A percentile compares a stretch with the other conserved stretches of the same genome.
These are phyloP conservation scores for Verticillium klebahnii DNA, from an alignment of 2,329 filamentous ascomycete species.

Conservation along the genomic window DNA sequence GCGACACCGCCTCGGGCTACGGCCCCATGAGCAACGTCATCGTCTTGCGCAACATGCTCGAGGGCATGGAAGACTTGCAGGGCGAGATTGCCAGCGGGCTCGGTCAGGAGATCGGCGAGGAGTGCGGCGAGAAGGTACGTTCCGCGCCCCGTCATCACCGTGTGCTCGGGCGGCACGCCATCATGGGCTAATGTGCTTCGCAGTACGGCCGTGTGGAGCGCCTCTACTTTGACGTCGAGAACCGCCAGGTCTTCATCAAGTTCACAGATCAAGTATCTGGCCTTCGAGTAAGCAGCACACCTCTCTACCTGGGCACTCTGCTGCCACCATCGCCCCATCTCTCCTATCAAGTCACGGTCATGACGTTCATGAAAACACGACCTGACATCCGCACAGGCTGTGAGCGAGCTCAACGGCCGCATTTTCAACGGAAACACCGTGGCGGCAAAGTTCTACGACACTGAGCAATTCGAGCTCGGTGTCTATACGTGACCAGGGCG, in stretches of 20 bases:
- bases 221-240: constrained; percentile 65
- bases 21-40: constrained; percentile 78
- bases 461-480: constrained; percentile 74
- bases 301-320: background rate
- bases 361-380: background rate
- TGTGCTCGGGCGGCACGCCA: constrained; percentile 1
- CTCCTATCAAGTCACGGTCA: background rate
- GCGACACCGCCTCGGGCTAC: constrained; percentile 44
- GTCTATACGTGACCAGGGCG: constrained; percentile 29
- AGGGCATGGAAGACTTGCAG: constrained; percentile 71
- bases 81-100: constrained; percentile 72
- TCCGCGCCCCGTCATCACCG: background rate
- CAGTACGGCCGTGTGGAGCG: constrained; percentile 81
- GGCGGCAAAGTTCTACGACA: constrained; percentile 74
- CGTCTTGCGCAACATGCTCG: constrained; percentile 78
- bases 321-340: too few species aligned
- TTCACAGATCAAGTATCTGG: constrained; percentile 85
- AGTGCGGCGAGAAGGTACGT: constrained; percentile 73
- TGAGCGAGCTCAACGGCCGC: constrained; percentile 83
- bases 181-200: background rate
- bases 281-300: constrained; percentile 60
- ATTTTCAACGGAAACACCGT: constrained; percentile 87
- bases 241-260: constrained; percentile 79
- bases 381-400: constrained; percentile 51
- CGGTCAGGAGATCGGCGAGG: constrained; percentile 92